Conservation (phyloP, 169 alveolate genomes). For the Cryptosporidium sp. region DNA sequence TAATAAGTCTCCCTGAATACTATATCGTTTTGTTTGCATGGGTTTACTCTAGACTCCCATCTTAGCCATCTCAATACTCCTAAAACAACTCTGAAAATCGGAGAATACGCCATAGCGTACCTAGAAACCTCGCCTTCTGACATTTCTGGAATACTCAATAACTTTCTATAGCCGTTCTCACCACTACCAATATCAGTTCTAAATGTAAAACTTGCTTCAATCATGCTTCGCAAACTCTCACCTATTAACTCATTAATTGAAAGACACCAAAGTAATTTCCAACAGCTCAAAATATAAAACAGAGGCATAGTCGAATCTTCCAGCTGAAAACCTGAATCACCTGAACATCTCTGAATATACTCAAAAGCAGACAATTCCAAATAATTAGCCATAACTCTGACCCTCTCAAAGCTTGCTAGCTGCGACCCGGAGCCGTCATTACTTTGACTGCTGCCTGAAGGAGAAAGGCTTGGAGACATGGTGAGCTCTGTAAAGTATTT, state of each 20-base stretch:
- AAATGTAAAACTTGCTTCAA: slow-evolving; percentile 8
- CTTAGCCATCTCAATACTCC: slow-evolving; percentile 66
- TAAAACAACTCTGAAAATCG: slow-evolving; percentile 47
- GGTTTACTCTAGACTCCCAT: slow-evolving; percentile 70
- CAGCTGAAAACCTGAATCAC: neutral
- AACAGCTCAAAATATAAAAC: slow-evolving; percentile 49
- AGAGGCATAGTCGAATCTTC: slow-evolving; percentile 19
- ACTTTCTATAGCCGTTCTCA: neutral
- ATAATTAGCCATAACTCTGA: slow-evolving; percentile 59
- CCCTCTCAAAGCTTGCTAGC: slow-evolving; percentile 28
- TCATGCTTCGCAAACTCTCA: slow-evolving; percentile 40
- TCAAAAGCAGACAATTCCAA: slow-evolving; percentile 50
- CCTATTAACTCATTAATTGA: slow-evolving; percentile 65
- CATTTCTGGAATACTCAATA: slow-evolving; percentile 45
- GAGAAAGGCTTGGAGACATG: slow-evolving; percentile 11
- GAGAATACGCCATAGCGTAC: slow-evolving; percentile 69
- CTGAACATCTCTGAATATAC: slow-evolving; percentile 30
- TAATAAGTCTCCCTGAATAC: slow-evolving; percentile 18
- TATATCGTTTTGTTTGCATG: slow-evolving; percentile 13
- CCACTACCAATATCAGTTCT: neutral
- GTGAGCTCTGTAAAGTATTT: neutral
- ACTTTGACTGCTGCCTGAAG: neutral
- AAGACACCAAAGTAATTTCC: slow-evolving; percentile 73
- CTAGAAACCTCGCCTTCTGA: slow-evolving; percentile 66
- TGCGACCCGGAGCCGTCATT: slow-evolving; percentile 1